Conservation (phyloP, 805 yeast genomes). For the Hanseniaspora hatyaiensis region DNA sequence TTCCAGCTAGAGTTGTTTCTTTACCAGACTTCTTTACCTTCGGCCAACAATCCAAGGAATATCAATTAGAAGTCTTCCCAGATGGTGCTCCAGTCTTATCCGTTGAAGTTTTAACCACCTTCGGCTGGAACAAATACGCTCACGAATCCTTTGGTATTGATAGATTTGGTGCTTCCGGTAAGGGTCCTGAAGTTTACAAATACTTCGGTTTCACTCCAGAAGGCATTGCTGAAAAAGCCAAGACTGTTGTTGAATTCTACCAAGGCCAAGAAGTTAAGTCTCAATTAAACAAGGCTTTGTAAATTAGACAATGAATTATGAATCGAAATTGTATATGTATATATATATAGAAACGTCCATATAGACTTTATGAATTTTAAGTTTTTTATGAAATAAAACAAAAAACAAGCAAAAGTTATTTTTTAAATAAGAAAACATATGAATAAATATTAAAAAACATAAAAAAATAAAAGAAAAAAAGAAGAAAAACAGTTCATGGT, state of each 20-base stretch:
- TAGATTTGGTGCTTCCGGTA: constrained; percentile 95
- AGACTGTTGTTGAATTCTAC: constrained; percentile 68
- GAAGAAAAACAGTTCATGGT: background rate
- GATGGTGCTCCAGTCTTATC: constrained; percentile 88
- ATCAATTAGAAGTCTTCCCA: constrained; percentile 79
- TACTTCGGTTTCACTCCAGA: constrained; percentile 83
- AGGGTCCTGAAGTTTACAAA: constrained; percentile 70
- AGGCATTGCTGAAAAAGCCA: constrained; percentile 79
- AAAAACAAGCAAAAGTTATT: too few species aligned
- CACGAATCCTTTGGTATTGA: constrained; percentile 94
- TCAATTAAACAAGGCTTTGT: constrained; percentile 72
- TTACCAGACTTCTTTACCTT: constrained; percentile 88
- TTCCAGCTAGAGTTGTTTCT: constrained; percentile 75
- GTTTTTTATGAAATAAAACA: too few species aligned
- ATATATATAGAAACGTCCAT: too few species aligned
- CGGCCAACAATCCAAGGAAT: constrained; percentile 69
- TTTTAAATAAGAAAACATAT: background rate
- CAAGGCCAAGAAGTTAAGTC: constrained; percentile 60
- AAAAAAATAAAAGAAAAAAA: background rate
- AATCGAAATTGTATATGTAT: background rate
- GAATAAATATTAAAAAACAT: background rate
- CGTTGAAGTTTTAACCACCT: constrained; percentile 82
- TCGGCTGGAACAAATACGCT: constrained; percentile 89
- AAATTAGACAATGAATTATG: constrained; percentile 23
- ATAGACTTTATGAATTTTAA: too few species aligned